These are phyloP conservation scores for Jatropha multifida DNA, from an alignment of 441 rosid species.

Conservation along the genomic window DNA sequence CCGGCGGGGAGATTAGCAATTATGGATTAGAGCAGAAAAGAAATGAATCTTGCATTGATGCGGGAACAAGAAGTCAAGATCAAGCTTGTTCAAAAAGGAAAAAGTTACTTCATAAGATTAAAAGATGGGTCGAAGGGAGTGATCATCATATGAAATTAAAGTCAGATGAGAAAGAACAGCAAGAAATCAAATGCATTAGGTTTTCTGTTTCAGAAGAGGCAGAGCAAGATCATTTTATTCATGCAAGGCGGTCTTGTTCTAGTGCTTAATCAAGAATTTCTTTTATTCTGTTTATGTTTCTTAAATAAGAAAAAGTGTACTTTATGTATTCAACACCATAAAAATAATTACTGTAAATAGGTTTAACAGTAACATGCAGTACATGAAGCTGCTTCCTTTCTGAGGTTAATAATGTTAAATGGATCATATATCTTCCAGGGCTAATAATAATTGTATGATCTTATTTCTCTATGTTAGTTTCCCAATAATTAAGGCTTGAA, in stretches of 20 bases:
- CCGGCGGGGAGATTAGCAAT: slow-evolving; percentile 17
- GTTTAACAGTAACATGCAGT: background rate
- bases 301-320: too few relatives aligned
- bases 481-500: too few relatives aligned
- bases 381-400: background rate
- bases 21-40: slow-evolving; percentile 25
- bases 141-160: slow-evolving; percentile 40
- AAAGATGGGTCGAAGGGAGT: slow-evolving; percentile 69
- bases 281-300: background rate
- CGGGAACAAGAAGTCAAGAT: slow-evolving; percentile 4
- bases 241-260: slow-evolving; percentile 53
- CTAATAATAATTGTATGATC: too few relatives aligned
- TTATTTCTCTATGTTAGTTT: too few relatives aligned
- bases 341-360: too few relatives aligned
- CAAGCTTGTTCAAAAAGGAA: slow-evolving; percentile 41
- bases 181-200: slow-evolving; percentile 43
- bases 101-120: slow-evolving; percentile 56
- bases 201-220: slow-evolving; percentile 39
- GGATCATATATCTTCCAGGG: background rate
- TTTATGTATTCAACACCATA: too few relatives aligned
- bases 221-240: slow-evolving; percentile 34
- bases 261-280: slow-evolving; percentile 39
- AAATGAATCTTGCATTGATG: slow-evolving; percentile 13
- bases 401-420: background rate
- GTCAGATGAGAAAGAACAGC: slow-evolving; percentile 37